Evolutionary conservation across 129 eudicot genomes (phyloP).

Genomic region (Cynara cardunculus): DNA sequence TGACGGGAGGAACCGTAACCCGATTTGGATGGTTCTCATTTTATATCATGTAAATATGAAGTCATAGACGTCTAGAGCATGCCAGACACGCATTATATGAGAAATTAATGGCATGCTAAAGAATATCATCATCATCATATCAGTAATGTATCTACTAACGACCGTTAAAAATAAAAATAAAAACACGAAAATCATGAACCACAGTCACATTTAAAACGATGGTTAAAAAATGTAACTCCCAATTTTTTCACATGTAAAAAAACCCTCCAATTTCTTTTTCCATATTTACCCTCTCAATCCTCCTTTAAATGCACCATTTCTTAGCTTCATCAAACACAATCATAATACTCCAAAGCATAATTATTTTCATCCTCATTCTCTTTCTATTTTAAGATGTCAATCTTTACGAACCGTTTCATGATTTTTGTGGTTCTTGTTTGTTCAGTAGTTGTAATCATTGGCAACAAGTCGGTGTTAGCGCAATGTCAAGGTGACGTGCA

Average conservation of each 20-base stretch:
- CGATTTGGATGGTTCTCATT: too few species aligned
- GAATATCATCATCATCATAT: too few species aligned
- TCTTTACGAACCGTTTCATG: not conserved
- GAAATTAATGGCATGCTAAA: too few species aligned
- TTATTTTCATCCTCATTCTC: not conserved
- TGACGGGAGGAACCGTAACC: too few species aligned
- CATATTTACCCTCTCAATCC: constrained; percentile 3
- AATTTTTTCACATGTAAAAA: not conserved
- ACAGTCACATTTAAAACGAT: not conserved
- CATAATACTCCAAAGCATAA: constrained; percentile 1
- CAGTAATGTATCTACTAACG: too few species aligned
- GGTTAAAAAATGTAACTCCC: not conserved
- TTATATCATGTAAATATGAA: too few species aligned
- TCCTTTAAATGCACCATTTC: constrained; percentile 21
- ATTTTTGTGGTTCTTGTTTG: not conserved
- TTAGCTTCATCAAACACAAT: not conserved
- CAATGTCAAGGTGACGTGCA: constrained; percentile 56
- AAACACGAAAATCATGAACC: not conserved
- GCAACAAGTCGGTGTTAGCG: constrained; percentile 24
- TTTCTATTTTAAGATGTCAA: constrained; percentile 9
- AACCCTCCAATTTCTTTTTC: constrained; percentile 5
- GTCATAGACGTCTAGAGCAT: too few species aligned
- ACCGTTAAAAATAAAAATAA: too few species aligned
- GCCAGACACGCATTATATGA: too few species aligned
- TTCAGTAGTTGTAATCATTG: not conserved